A percentile compares a stretch with the other conserved stretches of the same genome.
Evolutionary conservation across 2,329 filamentous ascomycete genomes (phyloP).

Genomic region (Boeremia exigua): DNA sequence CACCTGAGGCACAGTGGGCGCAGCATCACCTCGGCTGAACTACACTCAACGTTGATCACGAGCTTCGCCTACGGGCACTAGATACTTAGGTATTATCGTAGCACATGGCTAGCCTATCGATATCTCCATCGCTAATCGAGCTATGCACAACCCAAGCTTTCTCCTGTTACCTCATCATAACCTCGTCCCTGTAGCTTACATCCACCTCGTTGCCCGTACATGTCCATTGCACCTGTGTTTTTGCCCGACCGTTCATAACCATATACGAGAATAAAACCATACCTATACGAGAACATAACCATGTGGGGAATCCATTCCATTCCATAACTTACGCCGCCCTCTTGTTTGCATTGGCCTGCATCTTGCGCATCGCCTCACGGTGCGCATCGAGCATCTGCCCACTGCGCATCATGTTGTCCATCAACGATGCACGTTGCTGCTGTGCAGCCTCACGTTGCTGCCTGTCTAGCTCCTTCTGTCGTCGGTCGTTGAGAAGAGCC

Average conservation of each 20-base stretch:
- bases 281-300: conserved; percentile 2
- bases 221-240: too few species aligned
- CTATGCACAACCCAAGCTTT: background rate
- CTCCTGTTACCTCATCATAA: too few species aligned
- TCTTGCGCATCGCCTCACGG: conserved; percentile 76
- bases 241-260: too few species aligned
- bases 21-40: too few species aligned
- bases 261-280: background rate
- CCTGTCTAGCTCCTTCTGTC: conserved; percentile 66
- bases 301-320: conserved; percentile 6
- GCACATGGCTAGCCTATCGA: conserved; percentile 1
- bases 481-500: conserved; percentile 65
- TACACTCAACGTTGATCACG: too few species aligned
- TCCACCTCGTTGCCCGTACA: too few species aligned
- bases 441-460: conserved; percentile 65
- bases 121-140: background rate
- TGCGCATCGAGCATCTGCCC: conserved; percentile 78
- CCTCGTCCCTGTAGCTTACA: too few species aligned
- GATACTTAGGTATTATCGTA: too few species aligned
- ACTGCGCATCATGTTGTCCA: conserved; percentile 78
- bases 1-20: background rate
- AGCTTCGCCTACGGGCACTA: too few species aligned
- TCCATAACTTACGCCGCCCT: conserved; percentile 20
- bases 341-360: conserved; percentile 69
- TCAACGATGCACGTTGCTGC: conserved; percentile 65